Conservation (phyloP, 768 basidiomycete genomes). For the Chalciporus piperatus region DNA sequence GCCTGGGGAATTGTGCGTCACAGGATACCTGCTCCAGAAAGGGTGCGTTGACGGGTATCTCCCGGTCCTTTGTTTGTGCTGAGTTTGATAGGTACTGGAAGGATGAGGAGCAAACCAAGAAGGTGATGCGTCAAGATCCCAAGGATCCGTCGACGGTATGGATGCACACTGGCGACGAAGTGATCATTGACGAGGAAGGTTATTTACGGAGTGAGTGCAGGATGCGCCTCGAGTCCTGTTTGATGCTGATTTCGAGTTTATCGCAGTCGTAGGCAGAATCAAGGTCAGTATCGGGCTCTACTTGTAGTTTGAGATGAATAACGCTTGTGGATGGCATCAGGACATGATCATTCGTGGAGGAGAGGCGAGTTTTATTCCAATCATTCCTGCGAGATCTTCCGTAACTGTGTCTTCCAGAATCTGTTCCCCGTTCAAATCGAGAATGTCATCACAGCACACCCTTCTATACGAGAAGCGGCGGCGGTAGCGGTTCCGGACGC, state of each 20-base stretch:
- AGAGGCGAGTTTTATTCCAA: conserved; percentile 46
- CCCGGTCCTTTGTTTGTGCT: background rate
- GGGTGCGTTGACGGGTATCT: conserved; percentile 42
- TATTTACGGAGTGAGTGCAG: conserved; percentile 61
- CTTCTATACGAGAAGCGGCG: conserved; percentile 66
- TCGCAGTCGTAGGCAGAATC: conserved; percentile 70
- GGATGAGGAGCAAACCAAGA: conserved; percentile 62
- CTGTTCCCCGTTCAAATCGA: conserved; percentile 85
- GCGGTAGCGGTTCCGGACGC: conserved; percentile 68
- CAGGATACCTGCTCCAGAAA: conserved; percentile 79
- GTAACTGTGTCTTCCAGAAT: conserved; percentile 43
- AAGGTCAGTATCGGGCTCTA: conserved; percentile 46
- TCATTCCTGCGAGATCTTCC: background rate
- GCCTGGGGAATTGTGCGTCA: conserved; percentile 70
- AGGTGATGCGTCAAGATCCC: conserved; percentile 50
- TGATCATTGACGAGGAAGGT: conserved; percentile 77
- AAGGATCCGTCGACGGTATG: conserved; percentile 59
- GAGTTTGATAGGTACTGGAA: conserved; percentile 63
- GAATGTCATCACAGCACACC: conserved; percentile 58
- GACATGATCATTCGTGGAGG: conserved; percentile 87
- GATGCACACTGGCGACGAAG: conserved; percentile 87
- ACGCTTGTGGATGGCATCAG: conserved; percentile 28
- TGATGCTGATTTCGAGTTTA: background rate
- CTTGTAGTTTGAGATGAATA: background rate
- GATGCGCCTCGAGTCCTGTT: background rate